phyloP scores from a whole-genome alignment of 2,329 filamentous ascomycete genomes.

The Colletotrichum truncatum region DNA sequence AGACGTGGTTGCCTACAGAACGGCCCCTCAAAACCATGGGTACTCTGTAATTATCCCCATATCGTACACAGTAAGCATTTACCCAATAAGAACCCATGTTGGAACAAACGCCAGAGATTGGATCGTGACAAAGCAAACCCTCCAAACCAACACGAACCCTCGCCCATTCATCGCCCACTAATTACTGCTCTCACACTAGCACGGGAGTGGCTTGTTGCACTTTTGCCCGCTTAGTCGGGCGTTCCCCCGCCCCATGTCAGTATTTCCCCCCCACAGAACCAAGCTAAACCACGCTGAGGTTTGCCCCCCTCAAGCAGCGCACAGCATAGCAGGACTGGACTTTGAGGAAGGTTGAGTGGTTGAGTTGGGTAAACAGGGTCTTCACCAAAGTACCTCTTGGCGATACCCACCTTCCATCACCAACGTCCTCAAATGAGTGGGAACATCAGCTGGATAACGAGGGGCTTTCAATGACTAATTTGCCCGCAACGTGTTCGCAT shows the following conservation, averaged over 20 bases:
- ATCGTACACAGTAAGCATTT: neutral
- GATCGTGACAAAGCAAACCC: neutral
- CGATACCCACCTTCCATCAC: neutral
- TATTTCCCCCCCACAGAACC: too few relatives aligned
- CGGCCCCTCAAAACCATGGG: too few relatives aligned
- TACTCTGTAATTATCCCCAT: too few relatives aligned
- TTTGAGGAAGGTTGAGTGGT: too few relatives aligned
- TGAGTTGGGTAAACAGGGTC: too few relatives aligned
- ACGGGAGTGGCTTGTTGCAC: neutral
- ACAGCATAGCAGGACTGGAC: too few relatives aligned
- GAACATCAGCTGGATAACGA: neutral
- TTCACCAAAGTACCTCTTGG: neutral
- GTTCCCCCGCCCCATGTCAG: slow-evolving; percentile 2
- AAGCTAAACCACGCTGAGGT: too few relatives aligned
- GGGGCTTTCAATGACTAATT: neutral
- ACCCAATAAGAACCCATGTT: neutral
- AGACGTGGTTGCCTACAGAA: too few relatives aligned
- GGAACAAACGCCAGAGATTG: neutral
- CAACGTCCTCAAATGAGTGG: neutral
- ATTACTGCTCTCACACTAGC: neutral
- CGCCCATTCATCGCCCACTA: neutral
- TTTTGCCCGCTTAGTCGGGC: slow-evolving; percentile 10
- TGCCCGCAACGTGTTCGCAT: neutral
- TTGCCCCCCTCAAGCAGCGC: too few relatives aligned
- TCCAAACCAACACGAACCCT: neutral